Base-by-base conservation (phyloP, 768 basidiomycete genomes). In the Trametes gibbosa region DNA sequence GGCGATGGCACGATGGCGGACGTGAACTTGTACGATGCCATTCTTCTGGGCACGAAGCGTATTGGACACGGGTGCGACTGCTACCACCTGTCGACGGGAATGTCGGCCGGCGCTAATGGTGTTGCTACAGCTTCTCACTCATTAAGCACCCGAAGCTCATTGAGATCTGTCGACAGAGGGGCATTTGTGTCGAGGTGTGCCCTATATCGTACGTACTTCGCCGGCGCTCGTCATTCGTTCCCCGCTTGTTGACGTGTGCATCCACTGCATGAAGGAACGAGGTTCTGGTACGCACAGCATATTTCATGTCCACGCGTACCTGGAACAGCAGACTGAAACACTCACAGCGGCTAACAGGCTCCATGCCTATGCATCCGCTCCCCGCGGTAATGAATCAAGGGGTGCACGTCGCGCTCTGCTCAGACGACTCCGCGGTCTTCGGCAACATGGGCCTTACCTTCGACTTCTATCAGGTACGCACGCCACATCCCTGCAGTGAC, bases 301-400 rank as follows among this genome's bases (percentile, higher is more conserved):
- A 8, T 19, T 43, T 25, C 10, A 35, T 41, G 29, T 32, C 29
- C 29, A 5, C 10, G 29, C 29, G 29, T 32, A 32, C 29, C n/a
- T n/a, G n/a, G 29, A 32, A 29, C 10, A n/a, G 24, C 49, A 45
- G 34, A 53, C 34, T 21, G 17, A 21, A 45, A 23, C 32, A 52
- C 34, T 42, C 39, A 56, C 65, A 89, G 86, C 83, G 88, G 10
- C 73, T 89, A 50, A 86, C 88, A 4, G 83, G 87, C 8, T 89
- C 88, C 7, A 90, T 90, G 83, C 85, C 85, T 3, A 85, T 83
- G 80, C 89, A 91, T 68, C 88, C 87, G 1, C 75, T 91, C 34
- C 86, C 87, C 0, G 75, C 81, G 21, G 67, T 89, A 39, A 69
- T 91, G 49, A 90, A 87, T 68, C 76, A 89, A 61, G 87, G 88